Evolutionary conservation across 2,329 filamentous ascomycete species (phyloP).

Genomic region (Atkinsonella texensis): DNA sequence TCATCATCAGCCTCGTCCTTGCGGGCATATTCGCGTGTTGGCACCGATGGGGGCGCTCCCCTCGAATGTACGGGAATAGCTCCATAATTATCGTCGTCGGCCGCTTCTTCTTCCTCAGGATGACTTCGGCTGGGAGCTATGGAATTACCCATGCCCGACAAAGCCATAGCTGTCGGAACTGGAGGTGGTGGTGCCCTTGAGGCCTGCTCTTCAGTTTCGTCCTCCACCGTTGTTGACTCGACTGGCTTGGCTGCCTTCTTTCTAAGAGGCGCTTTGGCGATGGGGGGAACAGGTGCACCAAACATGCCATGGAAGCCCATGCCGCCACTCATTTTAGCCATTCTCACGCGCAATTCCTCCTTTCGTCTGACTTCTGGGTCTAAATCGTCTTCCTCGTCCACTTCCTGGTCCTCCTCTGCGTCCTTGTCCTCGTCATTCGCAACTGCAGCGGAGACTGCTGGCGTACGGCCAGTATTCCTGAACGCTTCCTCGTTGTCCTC

Average conservation of each 20-base stretch:
- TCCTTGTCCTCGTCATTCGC: conserved; percentile 45
- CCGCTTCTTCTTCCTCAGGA: conserved; percentile 19
- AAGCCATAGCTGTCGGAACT: conserved; percentile 47
- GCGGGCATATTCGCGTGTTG: conserved; percentile 10
- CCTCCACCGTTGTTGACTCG: conserved; percentile 21
- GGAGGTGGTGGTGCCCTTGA: conserved; percentile 34
- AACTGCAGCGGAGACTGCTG: conserved; percentile 20
- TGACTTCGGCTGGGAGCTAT: conserved; percentile 31
- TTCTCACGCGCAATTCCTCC: conserved; percentile 82
- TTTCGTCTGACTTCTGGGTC: conserved; percentile 78
- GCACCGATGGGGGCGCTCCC: conserved; percentile 19
- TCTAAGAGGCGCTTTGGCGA: conserved; percentile 31
- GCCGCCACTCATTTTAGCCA: conserved; percentile 97
- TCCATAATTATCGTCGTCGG: conserved; percentile 1
- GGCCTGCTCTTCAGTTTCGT: conserved; percentile 31
- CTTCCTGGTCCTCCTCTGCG: conserved; percentile 48
- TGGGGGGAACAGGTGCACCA: conserved; percentile 56
- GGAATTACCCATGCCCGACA: conserved; percentile 61
- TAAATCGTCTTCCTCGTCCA: conserved; percentile 73
- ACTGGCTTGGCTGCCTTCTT: conserved; percentile 39
- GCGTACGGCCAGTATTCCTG: conserved; percentile 22
- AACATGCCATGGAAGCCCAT: conserved; percentile 97
- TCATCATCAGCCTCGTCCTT: conserved; percentile 14
- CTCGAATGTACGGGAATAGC: conserved; percentile 10
- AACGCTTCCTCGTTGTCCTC: conserved; percentile 61